phyloP scores from a whole-genome alignment of 2,329 filamentous ascomycete genomes.

The Pseudogymnoascus sp. region DNA sequence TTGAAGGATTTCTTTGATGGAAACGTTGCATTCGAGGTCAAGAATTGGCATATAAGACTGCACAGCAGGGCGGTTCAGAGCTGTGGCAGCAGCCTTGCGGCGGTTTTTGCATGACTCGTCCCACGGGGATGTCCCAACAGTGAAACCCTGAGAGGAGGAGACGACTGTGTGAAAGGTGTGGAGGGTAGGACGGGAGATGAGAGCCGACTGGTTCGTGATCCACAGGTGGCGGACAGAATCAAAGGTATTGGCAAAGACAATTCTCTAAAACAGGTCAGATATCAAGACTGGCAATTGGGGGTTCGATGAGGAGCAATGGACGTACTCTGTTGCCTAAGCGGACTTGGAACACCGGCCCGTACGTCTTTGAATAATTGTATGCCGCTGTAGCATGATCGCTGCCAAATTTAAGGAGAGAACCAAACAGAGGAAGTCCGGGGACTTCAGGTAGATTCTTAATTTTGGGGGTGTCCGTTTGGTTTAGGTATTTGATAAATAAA shows the following conservation, averaged over 20 bases:
- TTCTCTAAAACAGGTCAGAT: conserved; percentile 39
- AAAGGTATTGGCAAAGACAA: conserved; percentile 73
- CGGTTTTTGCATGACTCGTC: conserved; percentile 72
- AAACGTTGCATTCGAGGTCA: conserved; percentile 65
- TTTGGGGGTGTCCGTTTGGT: conserved; percentile 48
- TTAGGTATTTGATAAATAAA: conserved; percentile 29
- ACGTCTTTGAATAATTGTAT: conserved; percentile 51
- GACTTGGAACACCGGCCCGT: conserved; percentile 59
- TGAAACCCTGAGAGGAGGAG: conserved; percentile 70
- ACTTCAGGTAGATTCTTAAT: conserved; percentile 57
- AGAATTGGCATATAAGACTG: conserved; percentile 78
- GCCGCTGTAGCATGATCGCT: conserved; percentile 48
- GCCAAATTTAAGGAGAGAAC: conserved; percentile 55
- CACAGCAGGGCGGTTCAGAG: conserved; percentile 67
- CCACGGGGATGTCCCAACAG: conserved; percentile 78
- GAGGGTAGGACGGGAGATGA: conserved; percentile 70
- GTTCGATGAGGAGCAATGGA: neutral
- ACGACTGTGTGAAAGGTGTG: conserved; percentile 79
- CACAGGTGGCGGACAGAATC: conserved; percentile 67
- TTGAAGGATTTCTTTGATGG: conserved; percentile 63
- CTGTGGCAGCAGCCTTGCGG: conserved; percentile 71
- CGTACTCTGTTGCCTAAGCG: conserved; percentile 60
- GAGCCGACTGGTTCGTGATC: conserved; percentile 70
- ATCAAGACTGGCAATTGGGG: neutral
- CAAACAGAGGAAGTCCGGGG: conserved; percentile 55